Evolutionary conservation across 805 yeast species (phyloP).

Genomic region (Saccharomycopsis sp.): DNA sequence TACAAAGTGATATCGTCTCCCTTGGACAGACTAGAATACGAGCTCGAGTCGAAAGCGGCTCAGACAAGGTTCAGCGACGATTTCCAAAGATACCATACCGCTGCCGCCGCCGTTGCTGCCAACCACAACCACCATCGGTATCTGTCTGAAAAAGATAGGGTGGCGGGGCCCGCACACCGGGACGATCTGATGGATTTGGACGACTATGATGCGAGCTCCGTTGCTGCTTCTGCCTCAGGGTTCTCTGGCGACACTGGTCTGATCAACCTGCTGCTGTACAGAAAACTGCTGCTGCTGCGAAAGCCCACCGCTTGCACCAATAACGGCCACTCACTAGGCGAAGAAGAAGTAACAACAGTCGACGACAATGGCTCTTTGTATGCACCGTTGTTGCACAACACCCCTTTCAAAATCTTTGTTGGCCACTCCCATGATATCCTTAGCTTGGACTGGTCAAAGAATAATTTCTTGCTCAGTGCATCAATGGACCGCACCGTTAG

Average conservation of each 20-base stretch:
- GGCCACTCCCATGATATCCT: conserved; percentile 68
- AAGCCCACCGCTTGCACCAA: conserved; percentile 4
- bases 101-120: not conserved
- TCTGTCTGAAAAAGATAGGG: no score
- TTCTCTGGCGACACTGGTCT: not conserved
- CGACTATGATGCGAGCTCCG: not conserved
- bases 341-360: no score
- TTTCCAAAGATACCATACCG: no score
- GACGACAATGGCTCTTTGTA: conserved; percentile 25
- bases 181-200: no score
- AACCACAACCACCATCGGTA: no score
- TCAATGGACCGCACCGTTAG: conserved; percentile 80
- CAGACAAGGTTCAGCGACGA: no score
- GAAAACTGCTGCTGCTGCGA: no score
- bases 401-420: conserved; percentile 48
- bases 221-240: not conserved
- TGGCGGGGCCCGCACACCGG: no score
- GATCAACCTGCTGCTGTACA: no score
- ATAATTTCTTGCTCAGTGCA: conserved; percentile 68
- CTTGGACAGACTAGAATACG: conserved; percentile 49
- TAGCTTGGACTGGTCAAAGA: conserved; percentile 82
- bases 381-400: conserved; percentile 73
- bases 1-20: conserved; percentile 79
- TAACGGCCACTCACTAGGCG: conserved; percentile 6
- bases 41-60: conserved; percentile 10